Evolutionary conservation across 306 rosid genomes (phyloP).

Genomic region (Corylus americana): DNA sequence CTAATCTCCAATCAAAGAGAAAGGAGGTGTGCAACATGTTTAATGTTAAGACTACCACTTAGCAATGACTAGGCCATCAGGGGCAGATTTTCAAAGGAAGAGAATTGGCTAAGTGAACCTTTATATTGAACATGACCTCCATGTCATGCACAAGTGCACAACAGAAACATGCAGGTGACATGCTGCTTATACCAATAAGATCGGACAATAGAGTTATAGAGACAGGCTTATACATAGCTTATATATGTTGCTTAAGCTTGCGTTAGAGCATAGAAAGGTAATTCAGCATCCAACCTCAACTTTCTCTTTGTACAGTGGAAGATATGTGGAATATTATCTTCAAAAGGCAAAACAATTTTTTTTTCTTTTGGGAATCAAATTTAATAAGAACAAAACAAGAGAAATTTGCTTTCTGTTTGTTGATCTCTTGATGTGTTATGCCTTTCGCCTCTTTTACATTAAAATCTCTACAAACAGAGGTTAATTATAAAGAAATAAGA

Average conservation of each 20-base stretch:
- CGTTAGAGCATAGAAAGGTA: neutral
- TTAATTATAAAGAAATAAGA: neutral
- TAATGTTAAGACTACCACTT: neutral
- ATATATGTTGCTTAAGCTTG: neutral
- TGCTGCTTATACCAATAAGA: neutral
- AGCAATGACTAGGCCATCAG: neutral
- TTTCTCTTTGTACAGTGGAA: neutral
- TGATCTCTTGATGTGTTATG: neutral
- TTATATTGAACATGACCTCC: neutral
- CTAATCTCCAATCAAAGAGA: slow-evolving; percentile 3
- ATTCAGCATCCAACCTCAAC: neutral
- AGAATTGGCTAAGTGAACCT: neutral
- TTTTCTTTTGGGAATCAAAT: neutral
- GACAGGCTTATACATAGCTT: neutral
- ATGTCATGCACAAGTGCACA: neutral
- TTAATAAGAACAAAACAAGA: neutral
- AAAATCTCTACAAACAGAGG: neutral
- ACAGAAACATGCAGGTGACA: neutral
- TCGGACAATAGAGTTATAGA: neutral
- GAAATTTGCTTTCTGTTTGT: neutral
- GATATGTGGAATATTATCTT: neutral
- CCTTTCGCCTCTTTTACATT: neutral
- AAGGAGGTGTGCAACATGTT: neutral
- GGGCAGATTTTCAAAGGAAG: neutral
- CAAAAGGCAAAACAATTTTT: neutral